phyloP scores from a whole-genome alignment of 2,329 filamentous ascomycete genomes.

The Fusarium sp. region DNA sequence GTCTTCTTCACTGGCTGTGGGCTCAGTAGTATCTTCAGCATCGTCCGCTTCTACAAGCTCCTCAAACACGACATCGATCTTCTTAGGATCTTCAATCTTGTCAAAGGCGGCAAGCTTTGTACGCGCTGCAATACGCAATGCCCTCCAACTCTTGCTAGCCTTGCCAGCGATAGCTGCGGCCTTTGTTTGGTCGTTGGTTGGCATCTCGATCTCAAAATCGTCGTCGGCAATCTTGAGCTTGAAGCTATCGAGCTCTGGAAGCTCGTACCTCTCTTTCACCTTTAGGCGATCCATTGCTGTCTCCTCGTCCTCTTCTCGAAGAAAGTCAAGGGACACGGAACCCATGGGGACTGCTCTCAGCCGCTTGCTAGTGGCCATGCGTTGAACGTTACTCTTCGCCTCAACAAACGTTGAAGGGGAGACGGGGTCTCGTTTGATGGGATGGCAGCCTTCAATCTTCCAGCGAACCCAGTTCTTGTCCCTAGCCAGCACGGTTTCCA shows the following conservation, averaged over 20 bases:
- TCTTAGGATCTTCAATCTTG: conserved; percentile 84
- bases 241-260: conserved; percentile 76
- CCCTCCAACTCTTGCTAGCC: conserved; percentile 89
- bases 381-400: conserved; percentile 72
- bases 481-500: conserved; percentile 91
- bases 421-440: conserved; percentile 81
- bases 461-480: conserved; percentile 99
- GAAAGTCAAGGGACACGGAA: conserved; percentile 79
- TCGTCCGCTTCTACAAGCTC: conserved; percentile 55
- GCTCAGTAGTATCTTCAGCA: conserved; percentile 48
- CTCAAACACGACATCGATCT: conserved; percentile 67
- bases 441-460: conserved; percentile 94
- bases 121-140: conserved; percentile 80
- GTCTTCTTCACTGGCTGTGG: conserved; percentile 46
- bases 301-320: conserved; percentile 70
- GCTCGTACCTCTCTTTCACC: conserved; percentile 67
- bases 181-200: conserved; percentile 68
- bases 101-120: conserved; percentile 82
- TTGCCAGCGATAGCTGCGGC: conserved; percentile 72
- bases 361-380: conserved; percentile 74
- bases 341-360: conserved; percentile 74
- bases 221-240: conserved; percentile 78
- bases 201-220: conserved; percentile 88
- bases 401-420: conserved; percentile 73
- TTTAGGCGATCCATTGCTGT: conserved; percentile 76